Evolutionary conservation across 352 stramenopile species (phyloP), one percentile per base, ranked within the genome.

Genomic region (Pythium monospermum): DNA sequence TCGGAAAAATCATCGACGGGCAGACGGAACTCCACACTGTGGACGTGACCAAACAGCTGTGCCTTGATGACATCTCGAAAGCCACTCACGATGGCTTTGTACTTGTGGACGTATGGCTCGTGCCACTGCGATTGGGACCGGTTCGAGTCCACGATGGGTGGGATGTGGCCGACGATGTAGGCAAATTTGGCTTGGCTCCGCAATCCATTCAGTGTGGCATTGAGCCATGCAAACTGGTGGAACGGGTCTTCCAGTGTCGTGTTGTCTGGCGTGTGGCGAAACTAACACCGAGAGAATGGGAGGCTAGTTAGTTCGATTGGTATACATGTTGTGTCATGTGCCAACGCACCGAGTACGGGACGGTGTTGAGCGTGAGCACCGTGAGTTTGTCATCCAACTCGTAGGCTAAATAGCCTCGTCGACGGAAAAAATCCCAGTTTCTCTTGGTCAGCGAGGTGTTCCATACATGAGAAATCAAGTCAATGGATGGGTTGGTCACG

Each of bases 1-100:
- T n/a, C n/a, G 27, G 58, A 51, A 11, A 52, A 49, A 25, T 41
- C 25, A 11, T 54, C 42, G 1, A 31, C 44, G 22, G 74, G 66
- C 26, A 85, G 41, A 27, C 91, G 85, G 58, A 96, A 95, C 70
- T 98, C 91, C 55, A 96, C 69, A 15, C 76, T 88, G 69, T 98
- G 91, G 6, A 97, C 69, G 67, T 98, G 91, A 4, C 87, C 91
- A 73, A 96, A 98, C 33, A 98, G 59, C 61, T 94, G 83, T 2
- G 75, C 71, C 60, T 96, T 87, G 38, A 96, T 68, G 35, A 87
- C 62, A 18, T 76, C 61, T 0, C 69, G 32, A 54, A 82, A 90
- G 49, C 71, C 32, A 21, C 58, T 53, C 6, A 96, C 57, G 31
- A 96, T 87, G 4, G 50, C 26, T 53, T 85, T 77, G 73, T 97